Evolutionary conservation across 2,329 filamentous ascomycete genomes (phyloP).

Genomic region (Stenocarpella maydis): DNA sequence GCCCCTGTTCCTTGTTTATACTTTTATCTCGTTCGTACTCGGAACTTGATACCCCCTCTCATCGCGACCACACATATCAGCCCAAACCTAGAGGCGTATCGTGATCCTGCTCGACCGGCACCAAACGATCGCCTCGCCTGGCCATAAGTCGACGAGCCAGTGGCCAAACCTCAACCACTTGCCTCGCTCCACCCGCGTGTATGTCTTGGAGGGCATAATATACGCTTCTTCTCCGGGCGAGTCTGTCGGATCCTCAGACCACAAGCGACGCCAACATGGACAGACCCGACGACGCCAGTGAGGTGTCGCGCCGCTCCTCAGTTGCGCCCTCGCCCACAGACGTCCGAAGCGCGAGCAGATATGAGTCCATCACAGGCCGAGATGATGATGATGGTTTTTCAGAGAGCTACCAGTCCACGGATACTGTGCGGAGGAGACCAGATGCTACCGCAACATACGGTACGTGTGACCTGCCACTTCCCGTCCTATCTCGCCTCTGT

Average conservation of each 20-base stretch:
- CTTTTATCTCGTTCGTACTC: constrained; percentile 14
- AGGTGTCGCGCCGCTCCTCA: constrained; percentile 39
- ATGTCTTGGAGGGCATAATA: background rate
- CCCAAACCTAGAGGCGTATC: constrained; percentile 6
- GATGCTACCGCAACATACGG: constrained; percentile 61
- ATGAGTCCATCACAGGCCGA: constrained; percentile 46
- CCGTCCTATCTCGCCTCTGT: constrained; percentile 13
- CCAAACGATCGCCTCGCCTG: constrained; percentile 17
- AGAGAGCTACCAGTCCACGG: constrained; percentile 66
- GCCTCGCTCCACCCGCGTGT: background rate
- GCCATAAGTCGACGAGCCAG: background rate
- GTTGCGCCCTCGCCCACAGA: constrained; percentile 58
- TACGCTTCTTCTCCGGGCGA: background rate
- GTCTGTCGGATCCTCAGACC: background rate
- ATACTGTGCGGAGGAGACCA: constrained; percentile 66
- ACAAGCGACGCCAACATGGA: constrained; percentile 51
- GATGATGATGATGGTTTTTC: constrained; percentile 56
- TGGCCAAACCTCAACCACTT: background rate
- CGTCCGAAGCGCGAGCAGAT: constrained; percentile 52
- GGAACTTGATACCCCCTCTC: constrained; percentile 16
- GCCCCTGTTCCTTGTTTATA: constrained; percentile 28
- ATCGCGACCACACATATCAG: background rate
- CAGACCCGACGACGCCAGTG: constrained; percentile 12
- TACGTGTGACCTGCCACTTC: constrained; percentile 47
- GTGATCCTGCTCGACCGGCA: constrained; percentile 15